Evolutionary conservation across 2,329 filamentous ascomycete genomes (phyloP).

Genomic region (Fusarium duplospermum): DNA sequence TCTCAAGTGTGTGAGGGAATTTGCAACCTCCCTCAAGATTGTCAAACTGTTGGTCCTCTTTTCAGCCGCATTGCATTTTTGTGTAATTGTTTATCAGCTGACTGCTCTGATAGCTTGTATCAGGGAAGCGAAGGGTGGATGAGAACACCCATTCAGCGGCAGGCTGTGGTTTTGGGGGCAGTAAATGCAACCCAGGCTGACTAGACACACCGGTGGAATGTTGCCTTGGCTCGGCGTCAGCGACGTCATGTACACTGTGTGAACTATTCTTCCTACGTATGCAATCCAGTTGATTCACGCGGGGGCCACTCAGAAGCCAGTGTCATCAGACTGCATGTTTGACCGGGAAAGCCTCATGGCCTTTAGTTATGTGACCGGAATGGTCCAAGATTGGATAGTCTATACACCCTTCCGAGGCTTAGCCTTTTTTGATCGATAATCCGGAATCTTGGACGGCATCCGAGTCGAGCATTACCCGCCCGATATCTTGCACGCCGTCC

Average conservation of each 20-base stretch:
- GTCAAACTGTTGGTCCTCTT: not conserved
- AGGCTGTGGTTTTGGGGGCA: not conserved
- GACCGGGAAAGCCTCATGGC: not conserved
- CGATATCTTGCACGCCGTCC: not conserved
- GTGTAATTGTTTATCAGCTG: not conserved
- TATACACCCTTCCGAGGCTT: not conserved
- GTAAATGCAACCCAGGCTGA: not conserved
- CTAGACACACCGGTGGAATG: not conserved
- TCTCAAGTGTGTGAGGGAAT: not conserved
- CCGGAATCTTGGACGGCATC: not conserved
- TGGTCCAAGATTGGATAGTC: not conserved
- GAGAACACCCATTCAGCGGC: slow-evolving; percentile 2
- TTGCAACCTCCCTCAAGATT: not conserved
- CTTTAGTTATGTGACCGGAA: not conserved
- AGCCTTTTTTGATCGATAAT: not conserved
- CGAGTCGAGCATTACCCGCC: not conserved
- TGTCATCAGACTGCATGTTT: not conserved
- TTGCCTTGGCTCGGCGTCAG: not conserved
- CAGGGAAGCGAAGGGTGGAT: not conserved
- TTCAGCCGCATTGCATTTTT: not conserved
- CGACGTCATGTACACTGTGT: not conserved
- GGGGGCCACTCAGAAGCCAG: not conserved
- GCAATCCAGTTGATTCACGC: not conserved
- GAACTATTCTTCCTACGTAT: not conserved
- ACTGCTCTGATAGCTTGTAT: not conserved